Base-by-base conservation (phyloP, 345 rosid species). In the Citrus unshiu region DNA sequence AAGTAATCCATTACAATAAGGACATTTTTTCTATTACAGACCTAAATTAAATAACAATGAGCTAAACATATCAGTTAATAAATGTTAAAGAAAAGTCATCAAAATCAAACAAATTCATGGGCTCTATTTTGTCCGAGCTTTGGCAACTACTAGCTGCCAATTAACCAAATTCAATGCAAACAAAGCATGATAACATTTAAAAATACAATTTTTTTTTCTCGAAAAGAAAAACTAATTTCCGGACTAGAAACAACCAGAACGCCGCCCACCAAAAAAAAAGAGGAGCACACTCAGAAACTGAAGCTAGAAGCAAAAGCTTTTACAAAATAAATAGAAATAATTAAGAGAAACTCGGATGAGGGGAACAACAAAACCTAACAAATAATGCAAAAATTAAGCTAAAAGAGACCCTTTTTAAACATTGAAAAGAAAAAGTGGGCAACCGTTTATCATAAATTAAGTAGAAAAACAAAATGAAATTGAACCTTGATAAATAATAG, bases 211-310 rank as follows among this genome's bases (percentile, higher is more conserved):
- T 4, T 12, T 54, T 54, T 54, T 54, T 51, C 22, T 54, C 19
- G 7, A 16, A 54, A 9, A 13, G 34, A 32, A 57, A 40, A 34
- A 25, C 12, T 29, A 59, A 61, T 62, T 62, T 16, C 34, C 6
- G 40, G 40, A 5, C 57, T 62, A 10, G 46, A 62, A 43, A 9
- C 4, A 59, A 21, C 21, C 29, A 75, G 18, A 75, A 30, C 30
- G 46, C 64, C 60, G 0, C 1, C 59, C 34, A 9, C 34, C 30
- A 9, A 14, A 34, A 34, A 73, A 67, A 8, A 2, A 10, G 34
- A 57, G 14, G 19, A 63, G 61, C 70, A 64, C 51, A 75, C 61
- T 46, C 61, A 66, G 78, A 64, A 75, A 43, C 61, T 30, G 71
- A 46, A 64, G 62, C 70, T 46, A 67, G 14, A 49, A 64, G 70